A percentile compares a stretch with the other conserved stretches of the same genome.
Conservation (phyloP, 2,329 filamentous ascomycete species). For the Gyromitra esculenta region DNA sequence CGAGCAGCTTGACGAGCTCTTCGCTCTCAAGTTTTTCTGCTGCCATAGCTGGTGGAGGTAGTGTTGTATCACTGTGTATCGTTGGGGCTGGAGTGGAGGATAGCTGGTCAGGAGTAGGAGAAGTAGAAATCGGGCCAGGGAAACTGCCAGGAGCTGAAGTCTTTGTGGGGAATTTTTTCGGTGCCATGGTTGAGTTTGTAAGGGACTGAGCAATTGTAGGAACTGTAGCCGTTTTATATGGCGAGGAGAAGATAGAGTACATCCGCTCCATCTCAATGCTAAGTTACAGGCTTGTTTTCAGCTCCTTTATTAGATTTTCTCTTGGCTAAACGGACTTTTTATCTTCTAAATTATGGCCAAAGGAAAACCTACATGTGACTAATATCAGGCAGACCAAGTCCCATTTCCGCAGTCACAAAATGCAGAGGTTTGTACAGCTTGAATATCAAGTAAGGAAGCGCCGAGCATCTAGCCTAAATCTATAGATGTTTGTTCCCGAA, state of each 20-base stretch:
- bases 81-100: background rate
- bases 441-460: background rate
- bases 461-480: background rate
- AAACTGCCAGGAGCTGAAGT: background rate
- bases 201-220: background rate
- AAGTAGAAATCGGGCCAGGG: slow-evolving; percentile 2
- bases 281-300: background rate
- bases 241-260: slow-evolving; percentile 5
- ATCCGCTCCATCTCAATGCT: slow-evolving; percentile 4
- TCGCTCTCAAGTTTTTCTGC: slow-evolving; percentile 42
- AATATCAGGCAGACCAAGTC: background rate
- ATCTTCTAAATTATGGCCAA: background rate
- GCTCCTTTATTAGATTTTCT: background rate
- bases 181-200: background rate
- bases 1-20: slow-evolving; percentile 50
- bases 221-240: slow-evolving; percentile 1
- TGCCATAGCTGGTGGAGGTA: background rate
- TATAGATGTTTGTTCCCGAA: background rate
- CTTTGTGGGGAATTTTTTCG: background rate
- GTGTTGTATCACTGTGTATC: background rate
- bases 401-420: background rate
- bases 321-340: background rate
- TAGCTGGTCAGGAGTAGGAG: background rate
- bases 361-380: background rate
- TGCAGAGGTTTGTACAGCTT: background rate